Base-by-base conservation (phyloP, 768 basidiomycete genomes). In the Dentipellis sp. region DNA sequence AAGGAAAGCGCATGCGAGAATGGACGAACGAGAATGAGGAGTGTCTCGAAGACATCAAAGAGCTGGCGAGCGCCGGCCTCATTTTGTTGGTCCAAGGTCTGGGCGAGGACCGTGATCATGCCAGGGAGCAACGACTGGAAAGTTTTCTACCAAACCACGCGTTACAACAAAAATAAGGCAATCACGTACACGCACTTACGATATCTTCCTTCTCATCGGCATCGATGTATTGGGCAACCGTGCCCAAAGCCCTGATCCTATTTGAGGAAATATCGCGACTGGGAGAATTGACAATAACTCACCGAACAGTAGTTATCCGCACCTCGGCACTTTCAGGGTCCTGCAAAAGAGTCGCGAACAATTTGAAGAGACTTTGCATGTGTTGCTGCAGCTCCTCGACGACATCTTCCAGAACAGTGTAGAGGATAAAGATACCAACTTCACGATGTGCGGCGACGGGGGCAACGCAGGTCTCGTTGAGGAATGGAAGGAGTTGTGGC, bases 1-100 rank as follows among this genome's bases (percentile, higher is more conserved):
- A 16, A 36, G 55, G 1, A 54, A 16, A 11, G 21, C 35, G 36
- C 55, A 10, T 10, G 40, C 10, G 46, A 3, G 9, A 39, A 36
- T 9, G 16, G 14, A 69, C 84, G 56, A 61, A 90, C 91, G 57
- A 97, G 82, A 66, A 98, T 95, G 49, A 95, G 79, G 49, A 98
- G 83, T 0, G 92, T 94, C 76, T 98, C 97, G 59, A 98, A 78
- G 29, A 97, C 91, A 66, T 99, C 97, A 65, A 97, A 97, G 22
- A 94, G 76, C 65, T 94, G 84, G 61, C 94, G 84, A 48, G 91
- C 90, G 54, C 83, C 83, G 37, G 78, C 76, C 66, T 94, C 91
- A 65, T 97, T 88, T 37, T 79, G 81, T 37, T 79, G 69, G 62
- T 89, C 88, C 7, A 98, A 82, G 39, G 84, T 79, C 69, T 92